Conservation (phyloP, 768 basidiomycete genomes). For the Auriscalpium vulgare region DNA sequence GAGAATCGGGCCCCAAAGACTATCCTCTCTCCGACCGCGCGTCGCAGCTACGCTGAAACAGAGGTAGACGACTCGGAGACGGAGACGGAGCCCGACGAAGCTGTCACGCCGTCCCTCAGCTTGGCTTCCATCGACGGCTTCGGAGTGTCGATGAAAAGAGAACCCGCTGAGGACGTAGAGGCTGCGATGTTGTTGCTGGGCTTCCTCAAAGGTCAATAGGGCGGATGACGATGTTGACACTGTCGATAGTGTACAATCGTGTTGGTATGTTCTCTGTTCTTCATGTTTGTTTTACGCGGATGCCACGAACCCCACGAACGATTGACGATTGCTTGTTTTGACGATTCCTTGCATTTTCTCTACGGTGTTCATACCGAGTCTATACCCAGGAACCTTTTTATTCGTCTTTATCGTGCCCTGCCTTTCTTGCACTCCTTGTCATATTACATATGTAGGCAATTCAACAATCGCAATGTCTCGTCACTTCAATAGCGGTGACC, state of each 20-base stretch:
- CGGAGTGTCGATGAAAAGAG: slow-evolving; percentile 2
- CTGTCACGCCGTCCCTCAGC: slow-evolving; percentile 13
- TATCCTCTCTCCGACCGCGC: slow-evolving; percentile 1
- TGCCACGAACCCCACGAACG: no score
- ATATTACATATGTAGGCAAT: no score
- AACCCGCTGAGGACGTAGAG: slow-evolving; percentile 25
- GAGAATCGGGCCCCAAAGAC: slow-evolving; percentile 18
- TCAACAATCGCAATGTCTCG: no score
- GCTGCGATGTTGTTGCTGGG: slow-evolving; percentile 29
- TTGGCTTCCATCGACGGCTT: background rate
- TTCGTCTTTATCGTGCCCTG: no score
- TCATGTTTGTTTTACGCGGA: no score
- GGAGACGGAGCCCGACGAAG: slow-evolving; percentile 16
- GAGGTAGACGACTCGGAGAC: slow-evolving; percentile 7
- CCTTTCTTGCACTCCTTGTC: no score
- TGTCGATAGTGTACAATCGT: no score
- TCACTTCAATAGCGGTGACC: no score
- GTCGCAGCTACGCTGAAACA: background rate
- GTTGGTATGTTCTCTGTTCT: background rate
- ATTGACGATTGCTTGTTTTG: no score
- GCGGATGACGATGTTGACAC: background rate
- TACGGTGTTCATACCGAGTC: no score
- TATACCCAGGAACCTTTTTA: no score
- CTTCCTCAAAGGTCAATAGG: slow-evolving; percentile 21
- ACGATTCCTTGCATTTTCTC: no score